Evolutionary conservation across 2,329 filamentous ascomycete genomes (phyloP).

Genomic region (Dactylellina cionopaga): DNA sequence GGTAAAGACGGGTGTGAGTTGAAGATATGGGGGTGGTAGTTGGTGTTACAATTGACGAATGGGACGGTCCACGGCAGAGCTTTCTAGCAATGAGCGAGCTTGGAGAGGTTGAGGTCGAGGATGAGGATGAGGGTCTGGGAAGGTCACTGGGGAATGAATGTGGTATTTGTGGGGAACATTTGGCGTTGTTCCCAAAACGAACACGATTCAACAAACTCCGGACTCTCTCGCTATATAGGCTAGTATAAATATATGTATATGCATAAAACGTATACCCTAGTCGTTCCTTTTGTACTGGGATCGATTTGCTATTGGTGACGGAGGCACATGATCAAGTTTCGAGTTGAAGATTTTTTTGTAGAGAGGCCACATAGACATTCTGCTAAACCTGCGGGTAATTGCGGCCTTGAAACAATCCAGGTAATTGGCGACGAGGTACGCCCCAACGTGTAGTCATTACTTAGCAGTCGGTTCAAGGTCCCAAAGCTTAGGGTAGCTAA

Average conservation of each 20-base stretch:
- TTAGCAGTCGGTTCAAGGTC: conserved; percentile 15
- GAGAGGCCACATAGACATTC: conserved; percentile 38
- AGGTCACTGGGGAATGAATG: conserved; percentile 5
- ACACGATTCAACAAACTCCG: conserved; percentile 37
- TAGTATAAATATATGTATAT: background rate
- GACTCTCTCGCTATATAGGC: background rate
- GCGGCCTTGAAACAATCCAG: conserved; percentile 30
- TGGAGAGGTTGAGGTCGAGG: background rate
- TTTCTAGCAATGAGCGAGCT: background rate
- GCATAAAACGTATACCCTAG: too few relatives aligned
- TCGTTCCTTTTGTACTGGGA: too few relatives aligned
- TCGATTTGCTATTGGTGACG: too few relatives aligned
- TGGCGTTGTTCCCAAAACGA: conserved; percentile 14
- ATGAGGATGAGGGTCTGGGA: background rate
- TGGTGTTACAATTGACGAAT: background rate
- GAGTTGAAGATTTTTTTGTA: background rate
- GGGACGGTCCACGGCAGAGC: background rate
- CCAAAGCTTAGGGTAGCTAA: conserved; percentile 10
- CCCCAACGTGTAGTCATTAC: background rate
- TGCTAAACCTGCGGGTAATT: conserved; percentile 43
- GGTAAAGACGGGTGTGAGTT: background rate
- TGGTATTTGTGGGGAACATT: conserved; percentile 52
- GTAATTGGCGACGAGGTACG: background rate
- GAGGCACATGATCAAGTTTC: conserved; percentile 16
- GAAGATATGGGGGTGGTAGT: background rate